These are phyloP conservation scores for Thraustochytrium sp. DNA, from an alignment of 352 stramenopile genomes.

Conservation along the genomic window DNA sequence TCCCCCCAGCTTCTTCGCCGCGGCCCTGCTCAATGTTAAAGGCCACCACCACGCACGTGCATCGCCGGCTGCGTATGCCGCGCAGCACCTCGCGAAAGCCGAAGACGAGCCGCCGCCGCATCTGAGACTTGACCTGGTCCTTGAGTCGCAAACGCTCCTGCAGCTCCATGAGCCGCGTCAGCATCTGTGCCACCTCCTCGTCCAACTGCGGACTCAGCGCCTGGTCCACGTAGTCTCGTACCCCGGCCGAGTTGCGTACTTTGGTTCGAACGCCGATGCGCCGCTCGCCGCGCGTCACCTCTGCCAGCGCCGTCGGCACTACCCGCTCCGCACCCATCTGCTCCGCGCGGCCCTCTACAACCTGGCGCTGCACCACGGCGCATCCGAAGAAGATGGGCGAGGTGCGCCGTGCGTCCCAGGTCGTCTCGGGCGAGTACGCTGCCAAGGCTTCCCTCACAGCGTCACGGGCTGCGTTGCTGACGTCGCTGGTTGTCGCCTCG, in stretches of 20 bases:
- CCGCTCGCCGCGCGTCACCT: neutral
- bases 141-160: conserved; percentile 66
- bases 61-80: conserved; percentile 73
- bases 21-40: conserved; percentile 75
- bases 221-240: conserved; percentile 40
- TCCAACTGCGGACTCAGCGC: conserved; percentile 48
- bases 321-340: neutral
- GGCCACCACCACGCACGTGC: conserved; percentile 74
- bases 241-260: neutral
- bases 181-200: conserved; percentile 48
- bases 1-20: conserved; percentile 45
- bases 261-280: neutral
- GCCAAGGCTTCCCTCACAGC: neutral
- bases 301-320: neutral
- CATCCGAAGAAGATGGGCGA: conserved; percentile 33
- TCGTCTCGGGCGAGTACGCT: neutral
- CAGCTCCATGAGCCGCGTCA: conserved; percentile 54
- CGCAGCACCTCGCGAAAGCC: conserved; percentile 81
- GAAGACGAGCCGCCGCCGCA: conserved; percentile 72
- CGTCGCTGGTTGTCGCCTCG: too few species aligned
- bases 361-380: neutral
- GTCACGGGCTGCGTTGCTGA: too few species aligned
- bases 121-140: conserved; percentile 63
- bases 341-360: neutral
- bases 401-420: neutral